A percentile compares a stretch with the other conserved stretches of the same genome.
Evolutionary conservation across 257 asterid genomes (phyloP).

Genomic region (Solanum clarkiae): DNA sequence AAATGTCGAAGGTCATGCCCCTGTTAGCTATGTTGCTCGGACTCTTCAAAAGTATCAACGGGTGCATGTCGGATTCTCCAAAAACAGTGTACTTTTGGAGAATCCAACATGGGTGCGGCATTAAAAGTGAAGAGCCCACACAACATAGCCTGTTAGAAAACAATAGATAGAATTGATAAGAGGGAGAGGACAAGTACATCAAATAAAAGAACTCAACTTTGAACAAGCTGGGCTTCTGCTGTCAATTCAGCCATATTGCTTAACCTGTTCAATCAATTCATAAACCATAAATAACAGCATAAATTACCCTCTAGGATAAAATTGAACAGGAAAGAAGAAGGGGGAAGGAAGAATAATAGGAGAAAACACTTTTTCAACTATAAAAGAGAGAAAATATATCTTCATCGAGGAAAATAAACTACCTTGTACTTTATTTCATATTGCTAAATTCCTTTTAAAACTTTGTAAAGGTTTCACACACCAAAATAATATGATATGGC

Average conservation of each 20-base stretch:
- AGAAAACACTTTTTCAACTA: background rate
- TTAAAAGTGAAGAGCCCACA: too few species aligned
- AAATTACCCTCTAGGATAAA: background rate
- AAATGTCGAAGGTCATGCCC: background rate
- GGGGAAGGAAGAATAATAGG: background rate
- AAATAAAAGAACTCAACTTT: background rate
- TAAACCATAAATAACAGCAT: background rate
- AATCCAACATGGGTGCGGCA: too few species aligned
- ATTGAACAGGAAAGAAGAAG: background rate
- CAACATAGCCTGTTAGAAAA: background rate
- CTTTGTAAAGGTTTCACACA: background rate
- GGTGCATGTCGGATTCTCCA: too few species aligned
- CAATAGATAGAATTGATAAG: background rate
- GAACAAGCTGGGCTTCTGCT: background rate
- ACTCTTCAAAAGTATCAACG: too few species aligned
- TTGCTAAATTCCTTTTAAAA: background rate
- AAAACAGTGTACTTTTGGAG: too few species aligned
- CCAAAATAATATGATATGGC: background rate
- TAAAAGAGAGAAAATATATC: background rate
- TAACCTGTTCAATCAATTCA: background rate
- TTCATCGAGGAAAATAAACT: background rate
- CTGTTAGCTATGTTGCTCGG: too few species aligned
- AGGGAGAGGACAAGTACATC: background rate
- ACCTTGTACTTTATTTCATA: background rate
- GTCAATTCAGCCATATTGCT: constrained; percentile 2